Percentiles rank a stretch among this genome's conserved stretches.
These are phyloP conservation scores for Suillus bovinus DNA, from an alignment of 768 basidiomycete genomes.

Conservation along the genomic window DNA sequence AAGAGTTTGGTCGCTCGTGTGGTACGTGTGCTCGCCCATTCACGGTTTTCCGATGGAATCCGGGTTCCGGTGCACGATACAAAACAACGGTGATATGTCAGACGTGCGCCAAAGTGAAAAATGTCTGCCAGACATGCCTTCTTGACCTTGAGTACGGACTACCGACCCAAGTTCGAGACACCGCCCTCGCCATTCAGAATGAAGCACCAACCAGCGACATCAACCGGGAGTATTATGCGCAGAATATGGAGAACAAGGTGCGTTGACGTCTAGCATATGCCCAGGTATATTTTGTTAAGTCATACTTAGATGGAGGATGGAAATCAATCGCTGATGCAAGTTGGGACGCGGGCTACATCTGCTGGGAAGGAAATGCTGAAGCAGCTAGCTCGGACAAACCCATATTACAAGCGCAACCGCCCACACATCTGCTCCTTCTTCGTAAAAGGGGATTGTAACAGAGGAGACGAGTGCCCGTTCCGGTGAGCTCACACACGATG, in stretches of 20 bases:
- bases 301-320: conserved; percentile 61
- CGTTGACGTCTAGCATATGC: not conserved
- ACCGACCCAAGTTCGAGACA: conserved; percentile 96
- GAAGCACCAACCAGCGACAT: conserved; percentile 96
- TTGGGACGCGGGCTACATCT: conserved; percentile 59
- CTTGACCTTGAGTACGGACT: conserved; percentile 95
- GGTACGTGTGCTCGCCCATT: conserved; percentile 97
- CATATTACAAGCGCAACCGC: conserved; percentile 95
- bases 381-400: conserved; percentile 90
- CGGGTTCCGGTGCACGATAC: conserved; percentile 88
- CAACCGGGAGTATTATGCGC: conserved; percentile 93
- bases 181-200: conserved; percentile 81
- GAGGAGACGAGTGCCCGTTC: conserved; percentile 92
- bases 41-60: conserved; percentile 98
- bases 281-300: not conserved
- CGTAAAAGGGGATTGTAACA: conserved; percentile 90
- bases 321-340: conserved; percentile 60
- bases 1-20: conserved; percentile 94
- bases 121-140: conserved; percentile 96
- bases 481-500: conserved; percentile 39
- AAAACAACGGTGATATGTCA: conserved; percentile 98
- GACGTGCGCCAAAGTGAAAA: conserved; percentile 94
- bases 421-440: conserved; percentile 96
- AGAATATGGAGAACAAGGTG: conserved; percentile 88
- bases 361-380: conserved; percentile 98